These are phyloP conservation scores for Nyssa sinensis DNA, from an alignment of 148 eudicot genomes.

Conservation along the genomic window DNA sequence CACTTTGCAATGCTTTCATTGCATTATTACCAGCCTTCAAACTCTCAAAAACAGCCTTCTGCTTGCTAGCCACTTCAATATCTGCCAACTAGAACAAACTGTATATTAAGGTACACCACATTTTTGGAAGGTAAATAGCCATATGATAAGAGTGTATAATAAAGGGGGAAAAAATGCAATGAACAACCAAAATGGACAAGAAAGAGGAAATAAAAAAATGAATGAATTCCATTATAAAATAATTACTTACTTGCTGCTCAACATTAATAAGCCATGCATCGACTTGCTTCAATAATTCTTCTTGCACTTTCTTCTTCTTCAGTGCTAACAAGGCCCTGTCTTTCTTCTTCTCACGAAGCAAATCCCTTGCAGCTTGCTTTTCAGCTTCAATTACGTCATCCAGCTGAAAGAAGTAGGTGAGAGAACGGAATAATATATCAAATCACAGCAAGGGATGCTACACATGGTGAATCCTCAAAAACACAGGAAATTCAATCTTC, in stretches of 20 bases:
- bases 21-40: constrained; percentile 80
- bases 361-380: constrained; percentile 92
- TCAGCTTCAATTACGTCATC: constrained; percentile 96
- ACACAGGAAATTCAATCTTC: neutral
- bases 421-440: constrained; percentile 6
- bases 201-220: neutral
- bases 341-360: constrained; percentile 93
- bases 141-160: neutral
- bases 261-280: constrained; percentile 96
- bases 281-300: constrained; percentile 89
- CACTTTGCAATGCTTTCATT: constrained; percentile 91
- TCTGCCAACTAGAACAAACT: constrained; percentile 79
- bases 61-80: constrained; percentile 97
- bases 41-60: constrained; percentile 94
- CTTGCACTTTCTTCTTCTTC: constrained; percentile 94
- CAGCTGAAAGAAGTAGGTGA: constrained; percentile 56
- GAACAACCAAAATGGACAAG: neutral
- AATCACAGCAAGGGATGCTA: neutral
- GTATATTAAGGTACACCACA: neutral
- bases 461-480: neutral
- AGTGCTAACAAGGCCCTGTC: constrained; percentile 92
- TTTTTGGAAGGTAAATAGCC: neutral
- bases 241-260: constrained; percentile 76
- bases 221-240: neutral
- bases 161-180: neutral